These are phyloP conservation scores for Vaccinium corymbosum DNA, from an alignment of 148 eudicot genomes.

Conservation along the genomic window DNA sequence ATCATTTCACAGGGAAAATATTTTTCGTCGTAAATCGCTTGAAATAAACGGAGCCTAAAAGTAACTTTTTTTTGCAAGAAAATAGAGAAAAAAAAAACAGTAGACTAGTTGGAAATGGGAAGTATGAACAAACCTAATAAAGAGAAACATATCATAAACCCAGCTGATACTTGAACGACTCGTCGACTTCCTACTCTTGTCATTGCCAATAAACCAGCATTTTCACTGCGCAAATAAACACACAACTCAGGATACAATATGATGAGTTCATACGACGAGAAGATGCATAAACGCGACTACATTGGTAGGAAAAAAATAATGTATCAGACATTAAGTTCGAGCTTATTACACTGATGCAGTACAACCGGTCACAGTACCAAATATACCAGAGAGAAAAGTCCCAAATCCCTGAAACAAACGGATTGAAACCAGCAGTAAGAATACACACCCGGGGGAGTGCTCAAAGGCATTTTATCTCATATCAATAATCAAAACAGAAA, in stretches of 20 bases:
- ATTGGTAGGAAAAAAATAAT: background rate
- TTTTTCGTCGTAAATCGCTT: too few relatives aligned
- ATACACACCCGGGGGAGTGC: background rate
- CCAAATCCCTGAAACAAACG: constrained; percentile 51
- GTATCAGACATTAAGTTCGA: background rate
- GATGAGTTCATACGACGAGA: background rate
- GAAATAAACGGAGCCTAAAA: too few relatives aligned
- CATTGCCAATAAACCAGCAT: constrained; percentile 71
- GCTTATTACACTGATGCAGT: constrained; percentile 63
- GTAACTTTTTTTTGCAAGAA: background rate
- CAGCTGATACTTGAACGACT: constrained; percentile 64
- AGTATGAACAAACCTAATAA: constrained; percentile 36
- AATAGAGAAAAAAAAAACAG: background rate
- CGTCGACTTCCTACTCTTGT: constrained; percentile 79
- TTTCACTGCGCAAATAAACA: constrained; percentile 43
- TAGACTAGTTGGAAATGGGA: background rate
- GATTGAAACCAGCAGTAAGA: background rate
- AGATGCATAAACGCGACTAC: constrained; percentile 3
- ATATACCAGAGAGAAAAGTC: constrained; percentile 49
- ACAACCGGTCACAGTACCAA: constrained; percentile 56
- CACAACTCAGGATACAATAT: background rate
- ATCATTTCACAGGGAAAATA: too few relatives aligned
- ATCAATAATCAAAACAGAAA: background rate
- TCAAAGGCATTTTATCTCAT: background rate
- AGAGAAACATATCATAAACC: constrained; percentile 72